Base-by-base conservation (phyloP, 106 monocot genomes). In the Ottelia alismoides region DNA sequence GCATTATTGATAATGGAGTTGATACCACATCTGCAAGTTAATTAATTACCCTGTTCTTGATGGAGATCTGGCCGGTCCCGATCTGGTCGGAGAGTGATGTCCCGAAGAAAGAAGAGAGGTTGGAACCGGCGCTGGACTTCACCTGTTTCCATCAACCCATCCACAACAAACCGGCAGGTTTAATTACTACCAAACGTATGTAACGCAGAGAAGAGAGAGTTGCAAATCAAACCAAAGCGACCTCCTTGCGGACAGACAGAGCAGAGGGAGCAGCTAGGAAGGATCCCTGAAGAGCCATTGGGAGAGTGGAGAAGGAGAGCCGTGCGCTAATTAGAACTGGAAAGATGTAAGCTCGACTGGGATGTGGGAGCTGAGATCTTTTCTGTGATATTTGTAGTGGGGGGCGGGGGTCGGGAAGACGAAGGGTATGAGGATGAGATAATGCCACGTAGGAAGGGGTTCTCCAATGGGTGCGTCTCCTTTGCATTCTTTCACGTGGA, bases 201-300 rank as follows among this genome's bases (percentile, higher is more conserved):
- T n/a, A 7, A 26, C 22, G 22, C 28, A 20, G 31, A n/a, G 18
- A 27, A 54, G 29, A 54, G 20, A 54, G 14, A 54, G 29, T 2
- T 1, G 29, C 64, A 27, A 9, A 20, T 40, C 1, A 14, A 20
- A 32, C 3, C n/a, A 11, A 25, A 0, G 52, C 44, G 52, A 80
- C 91, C 82, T 86, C 79, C 54, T 88, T 94, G 70, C 71, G 80
- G 18, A 59, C 45, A 18, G 78, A 71, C 23, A 62, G 28, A 28
- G 87, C 61, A 7, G 84, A 75, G 0, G 84, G n/a, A n/a, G n/a
- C 66, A 25, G 72, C 73, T 27, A 81, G 73, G 14, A 73, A 76
- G 25, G 78, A 78, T 29, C 76, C 74, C 60, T 81, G 94, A 20
- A 94, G 88, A 59, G 94, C 81, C 94, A 94, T 93, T 23, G 35